phyloP scores from a whole-genome alignment of 2,329 filamentous ascomycete species.

The Colletotrichum tofieldiae region DNA sequence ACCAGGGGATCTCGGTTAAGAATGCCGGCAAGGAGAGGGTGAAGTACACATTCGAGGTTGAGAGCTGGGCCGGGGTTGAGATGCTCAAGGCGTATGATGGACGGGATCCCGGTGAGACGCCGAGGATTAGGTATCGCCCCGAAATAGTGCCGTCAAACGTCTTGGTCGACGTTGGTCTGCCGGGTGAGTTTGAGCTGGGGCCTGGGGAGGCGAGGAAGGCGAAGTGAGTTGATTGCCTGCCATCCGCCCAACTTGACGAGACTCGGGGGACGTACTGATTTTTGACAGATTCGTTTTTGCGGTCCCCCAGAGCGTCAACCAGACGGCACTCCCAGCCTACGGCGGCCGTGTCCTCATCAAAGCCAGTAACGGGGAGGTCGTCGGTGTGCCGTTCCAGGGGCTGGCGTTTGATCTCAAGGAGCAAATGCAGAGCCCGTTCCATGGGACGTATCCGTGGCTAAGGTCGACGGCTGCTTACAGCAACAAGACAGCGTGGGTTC shows the following conservation, averaged over 20 bases:
- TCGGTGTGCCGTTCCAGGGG: conserved; percentile 50
- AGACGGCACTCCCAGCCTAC: conserved; percentile 51
- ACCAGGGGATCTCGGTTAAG: conserved; percentile 26
- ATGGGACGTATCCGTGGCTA: conserved; percentile 38
- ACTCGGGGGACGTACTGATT: neutral
- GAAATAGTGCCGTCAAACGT: conserved; percentile 45
- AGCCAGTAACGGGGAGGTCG: conserved; percentile 51
- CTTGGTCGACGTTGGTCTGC: conserved; percentile 36
- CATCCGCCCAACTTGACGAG: too few species aligned
- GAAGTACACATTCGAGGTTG: conserved; percentile 35
- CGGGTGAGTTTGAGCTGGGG: conserved; percentile 36
- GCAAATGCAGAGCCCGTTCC: conserved; percentile 38
- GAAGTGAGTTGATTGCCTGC: conserved; percentile 11
- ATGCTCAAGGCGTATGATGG: conserved; percentile 46
- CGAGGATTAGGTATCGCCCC: conserved; percentile 40
- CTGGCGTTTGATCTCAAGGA: conserved; percentile 36
- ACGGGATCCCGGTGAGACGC: conserved; percentile 24
- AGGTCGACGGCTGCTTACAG: conserved; percentile 21
- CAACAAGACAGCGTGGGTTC: conserved; percentile 38
- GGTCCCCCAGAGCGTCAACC: conserved; percentile 48
- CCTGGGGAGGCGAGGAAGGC: conserved; percentile 32
- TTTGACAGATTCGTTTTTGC: conserved; percentile 44
- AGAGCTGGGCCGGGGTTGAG: conserved; percentile 39
- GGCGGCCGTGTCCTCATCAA: conserved; percentile 53
- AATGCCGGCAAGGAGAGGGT: conserved; percentile 22